A percentile compares a stretch with the other conserved stretches of the same genome.
Evolutionary conservation across 108 stramenopile genomes (phyloP).

Genomic region (Cyclostephanos invisitatus): DNA sequence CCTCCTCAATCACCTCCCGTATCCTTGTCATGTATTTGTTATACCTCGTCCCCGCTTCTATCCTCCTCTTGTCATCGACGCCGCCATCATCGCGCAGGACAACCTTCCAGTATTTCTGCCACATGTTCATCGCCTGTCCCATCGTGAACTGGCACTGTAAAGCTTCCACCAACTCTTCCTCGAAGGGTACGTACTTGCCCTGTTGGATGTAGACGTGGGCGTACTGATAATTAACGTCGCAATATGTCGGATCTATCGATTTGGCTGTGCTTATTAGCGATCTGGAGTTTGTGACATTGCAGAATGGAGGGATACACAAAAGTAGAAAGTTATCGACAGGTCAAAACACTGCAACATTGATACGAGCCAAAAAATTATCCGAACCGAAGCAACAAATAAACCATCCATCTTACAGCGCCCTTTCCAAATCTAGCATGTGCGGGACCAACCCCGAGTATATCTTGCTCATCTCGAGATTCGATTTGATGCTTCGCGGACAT

Average conservation of each 20-base stretch:
- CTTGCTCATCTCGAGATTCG: constrained; percentile 79
- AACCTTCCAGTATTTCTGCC: constrained; percentile 73
- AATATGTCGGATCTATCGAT: constrained; percentile 74
- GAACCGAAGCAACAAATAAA: neutral
- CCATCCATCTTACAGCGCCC: constrained; percentile 35
- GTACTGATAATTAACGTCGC: constrained; percentile 82
- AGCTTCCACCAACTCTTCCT: constrained; percentile 62
- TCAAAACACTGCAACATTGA: too few species aligned
- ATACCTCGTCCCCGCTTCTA: constrained; percentile 42
- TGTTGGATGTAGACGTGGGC: constrained; percentile 75
- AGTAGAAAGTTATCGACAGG: neutral
- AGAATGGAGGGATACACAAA: neutral
- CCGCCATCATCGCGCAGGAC: constrained; percentile 17
- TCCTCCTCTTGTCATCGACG: neutral
- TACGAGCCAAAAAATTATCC: constrained; percentile 3
- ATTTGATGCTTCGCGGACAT: constrained; percentile 81
- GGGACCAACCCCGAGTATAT: constrained; percentile 75
- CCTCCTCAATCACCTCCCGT: constrained; percentile 36
- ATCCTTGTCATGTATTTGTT: constrained; percentile 47
- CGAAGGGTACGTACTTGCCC: constrained; percentile 52
- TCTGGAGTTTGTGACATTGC: constrained; percentile 7
- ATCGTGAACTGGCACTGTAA: constrained; percentile 75
- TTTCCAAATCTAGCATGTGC: constrained; percentile 58
- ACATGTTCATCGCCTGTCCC: constrained; percentile 66
- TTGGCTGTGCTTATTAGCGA: constrained; percentile 59